Evolutionary conservation across 2,329 filamentous ascomycete genomes (phyloP), one percentile per base, ranked within the genome.

Genomic region (Phyllachora maydis): DNA sequence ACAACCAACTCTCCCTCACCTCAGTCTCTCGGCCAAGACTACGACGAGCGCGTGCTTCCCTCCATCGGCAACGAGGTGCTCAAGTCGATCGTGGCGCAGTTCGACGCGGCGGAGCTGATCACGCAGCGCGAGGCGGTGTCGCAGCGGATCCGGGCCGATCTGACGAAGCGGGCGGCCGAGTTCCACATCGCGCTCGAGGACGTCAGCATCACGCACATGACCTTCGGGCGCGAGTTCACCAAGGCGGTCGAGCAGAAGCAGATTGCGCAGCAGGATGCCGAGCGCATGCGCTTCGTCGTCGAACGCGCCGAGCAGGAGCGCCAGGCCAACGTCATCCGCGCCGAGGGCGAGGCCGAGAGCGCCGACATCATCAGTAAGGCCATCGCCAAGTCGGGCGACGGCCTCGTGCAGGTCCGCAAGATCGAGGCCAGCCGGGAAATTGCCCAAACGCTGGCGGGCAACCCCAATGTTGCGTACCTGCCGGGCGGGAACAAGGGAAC

Each of bases 101-200:
- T 98, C 62, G 90, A 98, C 49, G 88, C 88, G 35, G 83, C 81
- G 32, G 88, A 98, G 58, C 72, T 98, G 39, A 98, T 98, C 61
- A 98, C 88, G 28, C 88, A 98, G 58, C 77, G 88, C 50, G 90
- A 98, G 58, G 81, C 85, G 34, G 88, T 98, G 40, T 85, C 75
- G 34, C 75, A 93, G 52, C 77, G 83, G 41, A 98, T 98, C 60
- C 82, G 79, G 30, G 64, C 65, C 38, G 88, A 98, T 48, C 70
- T 98, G 23, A 73, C 88, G 45, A 82, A 76, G 57, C 83, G 88
- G 41, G 88, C 88, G 22, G 59, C 73, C 42, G 88, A 98, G 52
- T 98, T 98, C 70, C 92, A 98, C 63, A 98, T 98, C 45, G 81
- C 82, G 14, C 78, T 98, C 25, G 88, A 98, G 55, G 88, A 98